A percentile compares a stretch with the other conserved stretches of the same genome.
Evolutionary conservation across 1,284 basidiomycete genomes (phyloP).

Genomic region (Fomitiporia mediterranea): DNA sequence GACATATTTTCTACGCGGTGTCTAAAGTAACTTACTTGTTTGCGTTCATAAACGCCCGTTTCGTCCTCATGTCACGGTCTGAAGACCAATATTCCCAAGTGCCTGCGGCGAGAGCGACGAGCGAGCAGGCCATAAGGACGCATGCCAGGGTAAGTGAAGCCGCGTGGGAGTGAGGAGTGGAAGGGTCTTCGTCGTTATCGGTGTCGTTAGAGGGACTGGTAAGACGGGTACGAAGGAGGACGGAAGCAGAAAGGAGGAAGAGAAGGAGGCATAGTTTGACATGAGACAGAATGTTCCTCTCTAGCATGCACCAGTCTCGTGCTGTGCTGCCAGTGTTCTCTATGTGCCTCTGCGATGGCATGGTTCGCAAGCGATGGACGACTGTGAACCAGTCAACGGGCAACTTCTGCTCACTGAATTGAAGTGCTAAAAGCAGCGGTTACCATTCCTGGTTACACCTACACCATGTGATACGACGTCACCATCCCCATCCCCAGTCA

Average conservation of each 20-base stretch:
- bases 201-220: constrained; percentile 35
- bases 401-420: no score
- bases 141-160: constrained; percentile 29
- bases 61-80: constrained; percentile 47
- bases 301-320: constrained; percentile 71
- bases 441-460: no score
- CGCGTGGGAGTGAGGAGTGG: constrained; percentile 15
- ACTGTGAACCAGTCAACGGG: no score
- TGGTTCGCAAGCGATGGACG: background rate
- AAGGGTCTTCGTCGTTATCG: constrained; percentile 15
- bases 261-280: constrained; percentile 61
- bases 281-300: constrained; percentile 66
- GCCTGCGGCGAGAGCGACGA: constrained; percentile 52
- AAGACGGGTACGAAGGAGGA: constrained; percentile 55
- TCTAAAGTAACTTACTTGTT: constrained; percentile 47
- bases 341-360: constrained; percentile 15
- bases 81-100: constrained; percentile 60
- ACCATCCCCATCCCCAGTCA: no score
- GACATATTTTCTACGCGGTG: no score
- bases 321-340: constrained; percentile 44
- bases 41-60: constrained; percentile 54
- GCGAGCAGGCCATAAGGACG: constrained; percentile 37
- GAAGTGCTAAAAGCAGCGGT: no score
- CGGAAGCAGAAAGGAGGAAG: constrained; percentile 55
- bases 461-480: no score